Evolutionary conservation across 768 basidiomycete species (phyloP).

Genomic region (Psilocybe azurescens): DNA sequence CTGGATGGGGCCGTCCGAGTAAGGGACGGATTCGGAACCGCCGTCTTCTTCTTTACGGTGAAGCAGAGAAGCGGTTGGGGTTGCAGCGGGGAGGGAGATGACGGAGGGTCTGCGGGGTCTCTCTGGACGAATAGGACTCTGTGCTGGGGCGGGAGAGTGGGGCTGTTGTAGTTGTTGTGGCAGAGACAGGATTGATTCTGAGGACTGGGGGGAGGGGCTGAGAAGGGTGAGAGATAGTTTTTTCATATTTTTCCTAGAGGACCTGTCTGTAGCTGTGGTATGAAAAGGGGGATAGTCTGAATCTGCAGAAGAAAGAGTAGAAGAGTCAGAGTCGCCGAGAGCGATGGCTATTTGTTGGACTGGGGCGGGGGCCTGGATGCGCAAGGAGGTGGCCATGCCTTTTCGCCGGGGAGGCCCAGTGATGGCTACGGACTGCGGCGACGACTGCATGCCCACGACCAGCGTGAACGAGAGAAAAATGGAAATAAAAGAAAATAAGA

Average conservation of each 20-base stretch:
- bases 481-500: slow-evolving; percentile 18
- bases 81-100: slow-evolving; percentile 68
- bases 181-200: slow-evolving; percentile 45
- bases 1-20: slow-evolving; percentile 81
- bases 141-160: slow-evolving; percentile 38
- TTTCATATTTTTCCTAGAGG: slow-evolving; percentile 72
- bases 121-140: slow-evolving; percentile 37
- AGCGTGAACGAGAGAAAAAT: slow-evolving; percentile 42
- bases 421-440: slow-evolving; percentile 27
- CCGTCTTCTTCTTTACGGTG: slow-evolving; percentile 71
- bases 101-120: slow-evolving; percentile 71
- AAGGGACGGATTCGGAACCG: slow-evolving; percentile 65
- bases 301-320: slow-evolving; percentile 60
- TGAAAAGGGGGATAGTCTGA: slow-evolving; percentile 51
- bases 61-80: slow-evolving; percentile 54
- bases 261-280: slow-evolving; percentile 37
- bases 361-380: slow-evolving; percentile 59
- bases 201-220: slow-evolving; percentile 57
- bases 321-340: slow-evolving; percentile 50
- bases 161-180: slow-evolving; percentile 4
- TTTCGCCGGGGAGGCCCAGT: slow-evolving; percentile 49
- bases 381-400: slow-evolving; percentile 60
- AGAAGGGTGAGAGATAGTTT: slow-evolving; percentile 70
- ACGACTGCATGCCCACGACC: slow-evolving; percentile 40
- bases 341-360: slow-evolving; percentile 55